Evolutionary conservation across 768 basidiomycete species (phyloP).

Genomic region (Nevesoporus exiguus): DNA sequence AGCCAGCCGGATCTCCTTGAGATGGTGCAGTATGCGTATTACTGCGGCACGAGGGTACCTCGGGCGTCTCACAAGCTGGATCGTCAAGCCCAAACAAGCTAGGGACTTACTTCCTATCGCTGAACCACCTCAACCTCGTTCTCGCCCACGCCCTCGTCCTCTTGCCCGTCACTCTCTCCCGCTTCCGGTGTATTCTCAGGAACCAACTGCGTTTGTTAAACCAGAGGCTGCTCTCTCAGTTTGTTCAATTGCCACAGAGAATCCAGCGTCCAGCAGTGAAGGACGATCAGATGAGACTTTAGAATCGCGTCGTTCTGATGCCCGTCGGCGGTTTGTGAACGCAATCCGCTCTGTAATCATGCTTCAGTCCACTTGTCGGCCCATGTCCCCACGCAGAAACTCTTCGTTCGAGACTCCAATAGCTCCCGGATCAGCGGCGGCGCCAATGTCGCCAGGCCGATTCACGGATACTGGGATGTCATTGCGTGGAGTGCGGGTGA

Average conservation of each 20-base stretch:
- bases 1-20: slow-evolving; percentile 21
- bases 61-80: slow-evolving; percentile 23
- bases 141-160: slow-evolving; percentile 8
- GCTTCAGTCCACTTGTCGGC: slow-evolving; percentile 34
- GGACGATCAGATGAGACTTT: slow-evolving; percentile 28
- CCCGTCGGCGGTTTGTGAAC: slow-evolving; percentile 38
- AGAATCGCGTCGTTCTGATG: slow-evolving; percentile 25
- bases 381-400: slow-evolving; percentile 30
- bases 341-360: slow-evolving; percentile 48
- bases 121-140: slow-evolving; percentile 19
- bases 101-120: slow-evolving; percentile 23
- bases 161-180: too few relatives aligned
- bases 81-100: slow-evolving; percentile 22
- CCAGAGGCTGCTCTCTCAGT: slow-evolving; percentile 26
- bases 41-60: slow-evolving; percentile 19
- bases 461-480: slow-evolving; percentile 33
- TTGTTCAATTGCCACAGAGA: slow-evolving; percentile 26
- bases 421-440: slow-evolving; percentile 16
- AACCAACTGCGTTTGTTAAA: slow-evolving; percentile 15
- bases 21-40: slow-evolving; percentile 25
- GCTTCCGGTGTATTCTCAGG: slow-evolving; percentile 18
- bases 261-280: slow-evolving; percentile 25
- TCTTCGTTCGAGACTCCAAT: slow-evolving; percentile 30
- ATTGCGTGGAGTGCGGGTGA: slow-evolving; percentile 40
- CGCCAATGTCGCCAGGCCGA: slow-evolving; percentile 30